A percentile compares a stretch with the other conserved stretches of the same genome.
These are phyloP conservation scores for Aspergillus sergii DNA, from an alignment of 2,329 filamentous ascomycete genomes.

Conservation along the genomic window DNA sequence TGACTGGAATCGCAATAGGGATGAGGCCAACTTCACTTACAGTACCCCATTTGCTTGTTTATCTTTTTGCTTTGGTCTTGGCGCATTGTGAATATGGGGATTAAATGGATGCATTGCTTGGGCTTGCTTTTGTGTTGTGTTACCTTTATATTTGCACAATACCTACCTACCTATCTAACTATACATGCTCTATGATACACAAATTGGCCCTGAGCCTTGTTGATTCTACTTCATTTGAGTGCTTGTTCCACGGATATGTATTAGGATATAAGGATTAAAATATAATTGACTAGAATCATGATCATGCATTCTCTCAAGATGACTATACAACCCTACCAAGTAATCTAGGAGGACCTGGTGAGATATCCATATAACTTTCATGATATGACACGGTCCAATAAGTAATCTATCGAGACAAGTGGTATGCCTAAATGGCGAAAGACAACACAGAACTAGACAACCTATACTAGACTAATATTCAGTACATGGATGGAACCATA, in stretches of 20 bases:
- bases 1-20: constrained; percentile 17
- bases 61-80: constrained; percentile 12
- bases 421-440: neutral
- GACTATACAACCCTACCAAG: constrained; percentile 8
- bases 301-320: neutral
- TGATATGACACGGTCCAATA: neutral
- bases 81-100: constrained; percentile 8
- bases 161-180: neutral
- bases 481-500: neutral
- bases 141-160: neutral
- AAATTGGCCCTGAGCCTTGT: neutral
- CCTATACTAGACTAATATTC: neutral
- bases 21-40: constrained; percentile 16
- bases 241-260: constrained; percentile 3
- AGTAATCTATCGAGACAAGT: neutral
- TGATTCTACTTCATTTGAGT: neutral
- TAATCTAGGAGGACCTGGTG: neutral
- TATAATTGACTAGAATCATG: neutral
- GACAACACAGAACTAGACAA: neutral
- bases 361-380: neutral
- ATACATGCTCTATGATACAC: neutral
- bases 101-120: constrained; percentile 1
- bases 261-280: constrained; percentile 5
- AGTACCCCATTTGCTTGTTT: constrained; percentile 5
- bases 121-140: neutral